Evolutionary conservation across 2,329 filamentous ascomycete genomes (phyloP).

Genomic region (Ceratocystis lukuohia): DNA sequence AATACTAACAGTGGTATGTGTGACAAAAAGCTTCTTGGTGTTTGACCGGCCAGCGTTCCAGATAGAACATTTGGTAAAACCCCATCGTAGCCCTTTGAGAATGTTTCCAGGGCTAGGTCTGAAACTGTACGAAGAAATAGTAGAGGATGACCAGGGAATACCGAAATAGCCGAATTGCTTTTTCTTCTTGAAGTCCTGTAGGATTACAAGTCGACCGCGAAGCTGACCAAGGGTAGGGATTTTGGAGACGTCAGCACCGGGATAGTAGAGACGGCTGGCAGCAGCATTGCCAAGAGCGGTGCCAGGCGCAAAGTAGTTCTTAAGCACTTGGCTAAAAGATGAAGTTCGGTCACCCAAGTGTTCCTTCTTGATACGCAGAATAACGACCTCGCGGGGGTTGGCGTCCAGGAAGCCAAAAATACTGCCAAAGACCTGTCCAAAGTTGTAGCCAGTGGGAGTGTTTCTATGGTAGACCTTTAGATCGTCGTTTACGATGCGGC

Average conservation of each 20-base stretch:
- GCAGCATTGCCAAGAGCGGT: constrained; percentile 27
- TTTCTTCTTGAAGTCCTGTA: constrained; percentile 30
- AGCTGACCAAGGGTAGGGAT: constrained; percentile 32
- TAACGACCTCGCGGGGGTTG: no score
- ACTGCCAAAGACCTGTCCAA: constrained; percentile 31
- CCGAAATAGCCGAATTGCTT: constrained; percentile 17
- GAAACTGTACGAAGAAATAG: constrained; percentile 34
- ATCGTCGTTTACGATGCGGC: constrained; percentile 30
- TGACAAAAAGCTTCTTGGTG: constrained; percentile 24
- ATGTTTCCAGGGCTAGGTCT: constrained; percentile 31
- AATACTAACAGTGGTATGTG: not conserved
- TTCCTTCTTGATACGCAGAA: not conserved
- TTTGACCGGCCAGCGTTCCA: constrained; percentile 24
- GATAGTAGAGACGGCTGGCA: constrained; percentile 26
- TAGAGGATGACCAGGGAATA: constrained; percentile 27
- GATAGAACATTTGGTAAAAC: constrained; percentile 24
- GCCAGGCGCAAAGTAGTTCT: constrained; percentile 28
- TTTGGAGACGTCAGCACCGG: constrained; percentile 22
- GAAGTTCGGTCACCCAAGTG: no score
- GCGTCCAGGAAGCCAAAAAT: constrained; percentile 33
- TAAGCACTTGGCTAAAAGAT: constrained; percentile 34
- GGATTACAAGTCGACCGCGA: constrained; percentile 34
- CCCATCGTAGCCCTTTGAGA: constrained; percentile 26
- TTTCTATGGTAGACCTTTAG: constrained; percentile 36
- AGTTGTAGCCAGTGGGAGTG: constrained; percentile 33